Percentiles rank a stretch among this genome's conserved stretches.
These are phyloP conservation scores for Aspergillus pseudonomiae DNA, from an alignment of 2,329 filamentous ascomycete species.

Conservation along the genomic window DNA sequence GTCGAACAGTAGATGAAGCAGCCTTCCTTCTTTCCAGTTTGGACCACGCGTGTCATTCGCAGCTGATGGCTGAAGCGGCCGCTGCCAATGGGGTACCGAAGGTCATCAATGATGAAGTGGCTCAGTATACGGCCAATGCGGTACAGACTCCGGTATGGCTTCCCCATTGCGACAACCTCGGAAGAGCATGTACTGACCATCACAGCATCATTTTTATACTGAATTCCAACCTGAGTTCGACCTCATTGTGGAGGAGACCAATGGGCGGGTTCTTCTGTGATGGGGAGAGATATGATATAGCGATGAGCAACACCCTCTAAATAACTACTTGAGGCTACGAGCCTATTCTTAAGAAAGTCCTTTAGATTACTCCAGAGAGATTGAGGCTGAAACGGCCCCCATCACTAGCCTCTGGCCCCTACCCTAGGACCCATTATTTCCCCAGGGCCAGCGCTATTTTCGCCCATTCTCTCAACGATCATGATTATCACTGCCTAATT, in stretches of 20 bases:
- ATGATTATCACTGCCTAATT: not conserved
- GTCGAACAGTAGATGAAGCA: constrained; percentile 45
- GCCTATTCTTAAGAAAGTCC: not conserved
- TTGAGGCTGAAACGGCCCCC: constrained; percentile 1
- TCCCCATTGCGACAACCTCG: not conserved
- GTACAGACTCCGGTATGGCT: constrained; percentile 40
- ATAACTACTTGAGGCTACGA: not conserved
- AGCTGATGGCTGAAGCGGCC: constrained; percentile 45
- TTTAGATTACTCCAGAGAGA: not conserved
- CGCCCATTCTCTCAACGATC: not conserved
- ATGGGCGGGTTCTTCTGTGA: constrained; percentile 35
- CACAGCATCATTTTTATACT: constrained; percentile 43
- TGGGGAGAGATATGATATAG: not conserved
- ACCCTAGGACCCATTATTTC: not conserved
- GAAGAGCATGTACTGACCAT: constrained; percentile 13
- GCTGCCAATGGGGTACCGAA: constrained; percentile 42
- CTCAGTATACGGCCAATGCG: constrained; percentile 38
- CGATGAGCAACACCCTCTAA: not conserved
- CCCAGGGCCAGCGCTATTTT: too few relatives aligned
- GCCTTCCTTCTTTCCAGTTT: constrained; percentile 44
- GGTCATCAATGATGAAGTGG: constrained; percentile 37
- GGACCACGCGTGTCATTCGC: constrained; percentile 46
- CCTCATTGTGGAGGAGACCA: constrained; percentile 41
- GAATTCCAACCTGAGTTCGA: constrained; percentile 46
- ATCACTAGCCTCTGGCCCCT: not conserved